These are phyloP conservation scores for Hypoxylon sp. DNA, from an alignment of 2,329 filamentous ascomycete genomes.

Conservation along the genomic window DNA sequence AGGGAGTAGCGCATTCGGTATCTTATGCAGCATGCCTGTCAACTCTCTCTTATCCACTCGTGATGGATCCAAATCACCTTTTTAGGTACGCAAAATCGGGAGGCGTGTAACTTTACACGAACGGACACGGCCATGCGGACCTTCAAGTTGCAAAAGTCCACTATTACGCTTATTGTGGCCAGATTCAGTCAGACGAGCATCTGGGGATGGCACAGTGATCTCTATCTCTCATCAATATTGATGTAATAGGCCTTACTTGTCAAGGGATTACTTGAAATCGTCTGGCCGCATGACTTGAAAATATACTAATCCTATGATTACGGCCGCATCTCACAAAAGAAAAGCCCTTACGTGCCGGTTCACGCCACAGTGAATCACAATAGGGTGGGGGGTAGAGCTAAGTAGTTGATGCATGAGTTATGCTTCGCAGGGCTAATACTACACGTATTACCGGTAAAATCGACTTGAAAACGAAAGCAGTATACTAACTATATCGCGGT, in stretches of 20 bases:
- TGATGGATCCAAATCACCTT: conserved; percentile 20
- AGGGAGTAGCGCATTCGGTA: conserved; percentile 15
- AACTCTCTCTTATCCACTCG: conserved; percentile 11
- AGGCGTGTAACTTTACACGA: conserved; percentile 27
- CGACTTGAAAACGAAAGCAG: background rate
- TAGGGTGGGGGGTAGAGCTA: conserved; percentile 1
- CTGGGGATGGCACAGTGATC: conserved; percentile 20
- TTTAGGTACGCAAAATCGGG: conserved; percentile 21
- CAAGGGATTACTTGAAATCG: conserved; percentile 11
- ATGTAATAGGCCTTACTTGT: conserved; percentile 24
- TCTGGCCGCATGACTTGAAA: background rate
- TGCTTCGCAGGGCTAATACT: background rate
- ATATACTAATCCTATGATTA: conserved; percentile 28
- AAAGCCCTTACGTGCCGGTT: conserved; percentile 2
- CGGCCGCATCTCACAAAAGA: conserved; percentile 20
- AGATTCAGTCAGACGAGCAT: conserved; percentile 19
- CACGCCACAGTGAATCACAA: conserved; percentile 1
- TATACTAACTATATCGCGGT: background rate
- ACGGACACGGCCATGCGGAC: conserved; percentile 13
- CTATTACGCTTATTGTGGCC: conserved; percentile 24
- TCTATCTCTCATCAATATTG: conserved; percentile 9
- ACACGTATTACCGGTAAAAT: background rate
- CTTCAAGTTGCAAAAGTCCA: conserved; percentile 7
- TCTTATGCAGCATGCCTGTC: conserved; percentile 25
- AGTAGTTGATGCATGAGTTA: conserved; percentile 8